A percentile compares a stretch with the other conserved stretches of the same genome.
phyloP scores from a whole-genome alignment of 108 stramenopile genomes.

The Cafeteria roenbergensis region DNA sequence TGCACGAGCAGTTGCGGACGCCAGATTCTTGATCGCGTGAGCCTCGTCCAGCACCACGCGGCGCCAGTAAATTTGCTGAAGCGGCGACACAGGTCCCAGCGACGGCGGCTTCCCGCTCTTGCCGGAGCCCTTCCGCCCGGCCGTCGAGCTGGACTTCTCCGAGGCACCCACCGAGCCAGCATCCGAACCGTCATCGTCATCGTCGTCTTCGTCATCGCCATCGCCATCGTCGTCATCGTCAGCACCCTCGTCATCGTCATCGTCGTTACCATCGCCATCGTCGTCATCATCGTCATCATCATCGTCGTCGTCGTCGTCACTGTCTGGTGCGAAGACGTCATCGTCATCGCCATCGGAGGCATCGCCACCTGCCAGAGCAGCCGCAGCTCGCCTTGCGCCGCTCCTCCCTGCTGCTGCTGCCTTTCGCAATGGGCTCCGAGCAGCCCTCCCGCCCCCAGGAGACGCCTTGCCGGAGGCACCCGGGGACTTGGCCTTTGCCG shows the following conservation, averaged over 20 bases:
- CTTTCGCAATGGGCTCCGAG: background rate
- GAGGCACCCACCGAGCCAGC: background rate
- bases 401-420: background rate
- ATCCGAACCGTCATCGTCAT: background rate
- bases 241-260: background rate
- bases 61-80: conserved; percentile 14
- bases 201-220: conserved; percentile 1
- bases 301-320: conserved; percentile 3
- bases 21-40: conserved; percentile 15
- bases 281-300: conserved; percentile 11
- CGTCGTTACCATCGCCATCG: conserved; percentile 8
- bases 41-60: conserved; percentile 19
- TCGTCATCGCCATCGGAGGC: conserved; percentile 7
- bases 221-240: background rate
- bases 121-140: background rate
- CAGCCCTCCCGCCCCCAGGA: background rate
- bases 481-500: background rate
- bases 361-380: background rate
- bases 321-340: background rate
- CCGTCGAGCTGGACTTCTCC: background rate
- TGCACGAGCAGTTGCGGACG: conserved; percentile 64
- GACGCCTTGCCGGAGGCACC: background rate
- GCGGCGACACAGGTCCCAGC: background rate
- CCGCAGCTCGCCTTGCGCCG: background rate
- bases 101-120: background rate